These are phyloP conservation scores for Apiospora kogelbergensis DNA, from an alignment of 2,329 filamentous ascomycete species.

Conservation along the genomic window DNA sequence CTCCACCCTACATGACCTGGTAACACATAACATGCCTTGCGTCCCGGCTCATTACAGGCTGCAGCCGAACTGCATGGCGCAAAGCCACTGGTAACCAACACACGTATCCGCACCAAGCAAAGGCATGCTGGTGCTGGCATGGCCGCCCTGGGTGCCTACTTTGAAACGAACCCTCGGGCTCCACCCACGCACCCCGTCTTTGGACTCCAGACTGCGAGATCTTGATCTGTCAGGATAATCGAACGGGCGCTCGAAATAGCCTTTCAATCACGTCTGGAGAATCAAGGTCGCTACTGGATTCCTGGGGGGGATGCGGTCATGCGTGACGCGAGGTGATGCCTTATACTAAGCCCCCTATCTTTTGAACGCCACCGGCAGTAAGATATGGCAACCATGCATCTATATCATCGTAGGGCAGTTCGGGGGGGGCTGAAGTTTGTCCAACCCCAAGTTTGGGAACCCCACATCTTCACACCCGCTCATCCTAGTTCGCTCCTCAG, in stretches of 20 bases:
- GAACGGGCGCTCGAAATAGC: background rate
- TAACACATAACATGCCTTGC: background rate
- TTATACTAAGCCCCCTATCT: background rate
- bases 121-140: background rate
- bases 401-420: background rate
- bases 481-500: background rate
- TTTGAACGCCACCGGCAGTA: background rate
- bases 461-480: background rate
- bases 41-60: background rate
- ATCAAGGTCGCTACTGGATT: background rate
- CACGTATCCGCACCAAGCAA: background rate
- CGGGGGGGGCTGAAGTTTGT: background rate
- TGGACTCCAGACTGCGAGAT: background rate
- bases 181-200: background rate
- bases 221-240: slow-evolving; percentile 5
- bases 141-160: background rate
- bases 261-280: no score
- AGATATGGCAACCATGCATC: background rate
- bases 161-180: background rate
- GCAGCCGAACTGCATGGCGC: background rate
- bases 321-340: background rate
- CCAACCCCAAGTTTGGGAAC: background rate
- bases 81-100: background rate
- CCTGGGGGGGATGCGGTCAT: background rate
- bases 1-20: background rate